Evolutionary conservation across 768 basidiomycete genomes (phyloP).

Genomic region (Lentinula lateritia): DNA sequence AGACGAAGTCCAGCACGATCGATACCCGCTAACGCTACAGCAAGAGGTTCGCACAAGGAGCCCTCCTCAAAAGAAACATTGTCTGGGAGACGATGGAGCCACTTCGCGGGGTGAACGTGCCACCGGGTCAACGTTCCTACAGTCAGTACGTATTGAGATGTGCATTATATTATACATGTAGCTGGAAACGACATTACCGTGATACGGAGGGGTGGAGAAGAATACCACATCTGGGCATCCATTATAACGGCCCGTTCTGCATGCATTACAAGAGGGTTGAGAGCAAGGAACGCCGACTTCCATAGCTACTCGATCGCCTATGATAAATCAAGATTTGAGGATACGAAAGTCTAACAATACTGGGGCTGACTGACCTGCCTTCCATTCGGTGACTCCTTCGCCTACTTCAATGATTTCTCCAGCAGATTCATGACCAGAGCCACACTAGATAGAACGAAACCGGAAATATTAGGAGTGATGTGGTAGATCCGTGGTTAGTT

Average conservation of each 20-base stretch:
- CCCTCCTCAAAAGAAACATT: conserved; percentile 64
- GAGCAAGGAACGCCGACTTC: conserved; percentile 69
- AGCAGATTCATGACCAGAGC: conserved; percentile 67
- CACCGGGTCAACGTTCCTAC: conserved; percentile 59
- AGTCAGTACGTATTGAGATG: neutral
- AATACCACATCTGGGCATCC: conserved; percentile 56
- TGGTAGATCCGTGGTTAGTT: neutral
- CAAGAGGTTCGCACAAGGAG: conserved; percentile 60
- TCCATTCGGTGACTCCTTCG: conserved; percentile 63
- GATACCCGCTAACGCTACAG: conserved; percentile 63
- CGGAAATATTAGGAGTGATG: neutral
- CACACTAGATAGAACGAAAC: conserved; percentile 35
- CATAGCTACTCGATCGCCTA: conserved; percentile 64
- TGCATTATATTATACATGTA: conserved; percentile 2
- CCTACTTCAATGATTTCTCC: conserved; percentile 62
- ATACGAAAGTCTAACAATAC: neutral
- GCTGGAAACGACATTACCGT: conserved; percentile 32
- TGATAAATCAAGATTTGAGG: neutral
- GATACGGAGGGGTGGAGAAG: conserved; percentile 67
- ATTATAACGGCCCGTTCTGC: conserved; percentile 61
- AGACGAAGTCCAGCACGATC: conserved; percentile 61
- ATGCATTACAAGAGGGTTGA: conserved; percentile 53
- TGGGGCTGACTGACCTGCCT: conserved; percentile 33
- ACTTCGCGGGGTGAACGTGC: conserved; percentile 64
- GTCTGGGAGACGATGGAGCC: conserved; percentile 61